These are phyloP conservation scores for Acanthamoeba sp. DNA, from an alignment of 208 protist genomes.

Conservation along the genomic window DNA sequence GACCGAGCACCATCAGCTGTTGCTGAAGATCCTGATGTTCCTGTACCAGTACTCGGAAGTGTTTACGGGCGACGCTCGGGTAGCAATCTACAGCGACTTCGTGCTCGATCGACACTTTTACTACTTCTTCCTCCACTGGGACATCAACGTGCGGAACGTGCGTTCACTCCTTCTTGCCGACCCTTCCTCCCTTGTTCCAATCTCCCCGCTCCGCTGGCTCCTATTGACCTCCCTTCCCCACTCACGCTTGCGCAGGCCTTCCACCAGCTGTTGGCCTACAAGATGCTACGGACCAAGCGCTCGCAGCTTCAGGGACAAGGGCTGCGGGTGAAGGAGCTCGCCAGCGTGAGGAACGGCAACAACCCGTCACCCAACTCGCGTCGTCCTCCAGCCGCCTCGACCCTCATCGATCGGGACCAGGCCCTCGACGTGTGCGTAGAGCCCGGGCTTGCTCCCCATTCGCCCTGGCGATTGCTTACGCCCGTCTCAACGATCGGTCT, in stretches of 20 bases:
- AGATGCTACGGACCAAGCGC: slow-evolving; percentile 52
- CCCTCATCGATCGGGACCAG: slow-evolving; percentile 37
- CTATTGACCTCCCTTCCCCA: not conserved
- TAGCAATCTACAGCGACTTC: slow-evolving; percentile 53
- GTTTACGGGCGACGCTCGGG: slow-evolving; percentile 36
- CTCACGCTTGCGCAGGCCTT: not conserved
- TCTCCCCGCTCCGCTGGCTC: not conserved
- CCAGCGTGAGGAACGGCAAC: not conserved
- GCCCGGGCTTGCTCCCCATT: not conserved
- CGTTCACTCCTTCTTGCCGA: not conserved
- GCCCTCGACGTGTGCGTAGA: slow-evolving; percentile 51
- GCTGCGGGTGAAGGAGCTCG: slow-evolving; percentile 51
- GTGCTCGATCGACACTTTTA: slow-evolving; percentile 65
- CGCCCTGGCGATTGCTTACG: too few relatives aligned
- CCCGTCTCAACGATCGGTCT: not conserved
- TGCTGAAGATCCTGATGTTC: slow-evolving; percentile 70
- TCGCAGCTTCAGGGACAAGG: slow-evolving; percentile 19
- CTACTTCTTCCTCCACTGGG: slow-evolving; percentile 76
- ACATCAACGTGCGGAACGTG: slow-evolving; percentile 69
- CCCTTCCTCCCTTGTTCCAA: too few relatives aligned
- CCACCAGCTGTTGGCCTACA: slow-evolving; percentile 41
- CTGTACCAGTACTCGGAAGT: slow-evolving; percentile 70
- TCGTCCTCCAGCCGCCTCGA: not conserved
- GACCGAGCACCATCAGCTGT: slow-evolving; percentile 69
- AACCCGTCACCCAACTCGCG: not conserved